Evolutionary conservation across 768 basidiomycete species (phyloP), one percentile per base, ranked within the genome.

Genomic region (Antrodiella citrinella): DNA sequence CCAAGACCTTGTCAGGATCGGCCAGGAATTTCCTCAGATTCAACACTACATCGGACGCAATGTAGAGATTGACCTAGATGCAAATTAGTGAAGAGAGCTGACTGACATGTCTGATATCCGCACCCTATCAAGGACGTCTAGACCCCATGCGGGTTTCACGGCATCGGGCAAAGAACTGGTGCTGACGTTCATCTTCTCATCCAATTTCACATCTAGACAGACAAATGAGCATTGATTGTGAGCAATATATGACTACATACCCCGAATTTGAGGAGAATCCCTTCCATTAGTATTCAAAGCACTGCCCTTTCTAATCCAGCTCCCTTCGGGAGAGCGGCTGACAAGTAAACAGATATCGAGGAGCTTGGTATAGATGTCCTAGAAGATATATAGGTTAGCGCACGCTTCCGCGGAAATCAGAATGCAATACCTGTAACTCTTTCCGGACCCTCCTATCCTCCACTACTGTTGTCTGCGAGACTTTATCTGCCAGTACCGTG

Each of bases 361-460:
- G 0, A 97, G 75, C 65, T 89, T 94, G 26, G 80, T 77, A 60
- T 87, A 96, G 3, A 78, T 83, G 55, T 97, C 95, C 81, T 90
- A 48, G 11, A n/a, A 26, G 7, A 54, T 35, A 45, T 35, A 30
- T 19, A 24, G 1, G 44, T n/a, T 13, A 49, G 13, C 20, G n/a
- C 5, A n/a, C 4, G 11, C 35, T 2, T 44, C 7, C 9, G 10
- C 50, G 43, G 18, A 26, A 7, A 39, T 22, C 24, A 24, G 4
- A 25, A 22, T 21, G n/a, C 3, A 49, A 15, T 54, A 83, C 87
- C 74, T 95, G 92, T 9, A 97, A 70, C 50, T 99, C 96, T 62
- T 91, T 89, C 21, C 90, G 81, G 49, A 94, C 69, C 35, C 89
- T 77, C 20, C 82, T 77, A 65, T 99, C 96, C 51, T 97, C 95